Evolutionary conservation across 2,329 filamentous ascomycete genomes (phyloP).

Genomic region (Alternaria brassicicola): DNA sequence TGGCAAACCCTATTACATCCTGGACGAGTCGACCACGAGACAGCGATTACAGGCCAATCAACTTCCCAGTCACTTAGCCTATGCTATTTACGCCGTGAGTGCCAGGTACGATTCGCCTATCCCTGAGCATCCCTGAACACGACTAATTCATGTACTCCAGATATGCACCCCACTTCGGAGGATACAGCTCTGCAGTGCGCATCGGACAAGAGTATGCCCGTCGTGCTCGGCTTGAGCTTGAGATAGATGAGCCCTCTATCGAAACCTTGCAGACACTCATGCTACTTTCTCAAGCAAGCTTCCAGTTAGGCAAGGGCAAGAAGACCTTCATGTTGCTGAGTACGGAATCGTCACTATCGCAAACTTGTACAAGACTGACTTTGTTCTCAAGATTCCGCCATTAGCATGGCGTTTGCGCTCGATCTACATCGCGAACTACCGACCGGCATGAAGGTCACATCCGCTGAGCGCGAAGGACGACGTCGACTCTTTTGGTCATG

Average conservation of each 20-base stretch:
- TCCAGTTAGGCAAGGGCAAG: slow-evolving; percentile 78
- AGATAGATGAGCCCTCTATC: slow-evolving; percentile 80
- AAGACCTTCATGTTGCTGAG: slow-evolving; percentile 86
- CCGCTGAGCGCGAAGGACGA: slow-evolving; percentile 75
- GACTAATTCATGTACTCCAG: slow-evolving; percentile 52
- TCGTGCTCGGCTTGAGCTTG: slow-evolving; percentile 72
- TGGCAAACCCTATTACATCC: slow-evolving; percentile 79
- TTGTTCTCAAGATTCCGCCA: slow-evolving; percentile 65
- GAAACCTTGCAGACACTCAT: slow-evolving; percentile 78
- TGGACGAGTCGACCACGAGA: slow-evolving; percentile 77
- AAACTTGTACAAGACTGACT: slow-evolving; percentile 23
- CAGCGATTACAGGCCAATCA: slow-evolving; percentile 74
- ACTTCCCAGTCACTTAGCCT: slow-evolving; percentile 59
- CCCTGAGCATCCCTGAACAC: slow-evolving; percentile 59
- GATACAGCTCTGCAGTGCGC: slow-evolving; percentile 69
- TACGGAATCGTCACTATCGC: slow-evolving; percentile 48
- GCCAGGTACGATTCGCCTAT: slow-evolving; percentile 46
- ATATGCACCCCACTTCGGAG: slow-evolving; percentile 70
- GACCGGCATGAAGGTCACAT: slow-evolving; percentile 64
- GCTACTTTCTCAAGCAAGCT: slow-evolving; percentile 76
- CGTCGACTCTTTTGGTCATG: slow-evolving; percentile 88
- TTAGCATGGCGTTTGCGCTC: slow-evolving; percentile 82
- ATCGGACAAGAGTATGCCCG: slow-evolving; percentile 74
- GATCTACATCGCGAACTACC: slow-evolving; percentile 81
- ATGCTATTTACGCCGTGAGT: slow-evolving; percentile 60